Evolutionary conservation across 495 filamentous ascomycete species (phyloP).

Genomic region (Aspergillus sparsus): DNA sequence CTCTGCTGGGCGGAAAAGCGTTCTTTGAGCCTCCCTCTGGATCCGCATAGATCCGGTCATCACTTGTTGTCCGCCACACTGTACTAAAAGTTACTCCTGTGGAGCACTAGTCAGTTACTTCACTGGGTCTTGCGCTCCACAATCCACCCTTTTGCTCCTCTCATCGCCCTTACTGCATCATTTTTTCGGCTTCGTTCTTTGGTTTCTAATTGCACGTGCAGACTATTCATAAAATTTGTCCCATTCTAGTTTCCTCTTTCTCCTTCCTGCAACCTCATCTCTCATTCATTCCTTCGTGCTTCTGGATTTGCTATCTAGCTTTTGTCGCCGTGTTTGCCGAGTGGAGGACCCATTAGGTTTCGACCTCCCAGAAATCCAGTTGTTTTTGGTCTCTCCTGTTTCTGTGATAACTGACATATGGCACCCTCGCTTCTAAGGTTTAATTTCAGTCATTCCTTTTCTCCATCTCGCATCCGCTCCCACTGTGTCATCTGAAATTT

Average conservation of each 20-base stretch:
- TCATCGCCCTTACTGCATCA: slow-evolving; percentile 13
- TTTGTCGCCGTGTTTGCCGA: slow-evolving; percentile 1
- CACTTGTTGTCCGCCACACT: neutral
- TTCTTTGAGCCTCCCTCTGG: slow-evolving; percentile 5
- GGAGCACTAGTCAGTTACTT: neutral
- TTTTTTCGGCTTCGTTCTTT: slow-evolving; percentile 15
- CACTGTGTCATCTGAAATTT: slow-evolving; percentile 9
- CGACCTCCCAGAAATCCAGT: slow-evolving; percentile 13
- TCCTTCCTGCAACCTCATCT: neutral
- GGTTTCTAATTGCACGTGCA: slow-evolving; percentile 20
- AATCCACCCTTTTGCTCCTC: slow-evolving; percentile 3
- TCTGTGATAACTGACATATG: slow-evolving; percentile 27
- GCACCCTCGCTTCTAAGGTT: slow-evolving; percentile 20
- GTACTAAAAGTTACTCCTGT: slow-evolving; percentile 11
- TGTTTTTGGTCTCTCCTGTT: slow-evolving; percentile 1
- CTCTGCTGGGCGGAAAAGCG: neutral
- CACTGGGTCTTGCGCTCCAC: slow-evolving; percentile 14
- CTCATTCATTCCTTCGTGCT: slow-evolving; percentile 1
- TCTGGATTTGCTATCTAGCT: neutral
- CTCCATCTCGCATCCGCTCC: slow-evolving; percentile 11
- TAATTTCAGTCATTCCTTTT: slow-evolving; percentile 18
- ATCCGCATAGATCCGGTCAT: slow-evolving; percentile 1
- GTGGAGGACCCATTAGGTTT: slow-evolving; percentile 16
- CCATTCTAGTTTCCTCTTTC: neutral
- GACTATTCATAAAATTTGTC: slow-evolving; percentile 8